Conservation (phyloP, 2,329 filamentous ascomycete species). For the Colletotrichum noveboracense region DNA sequence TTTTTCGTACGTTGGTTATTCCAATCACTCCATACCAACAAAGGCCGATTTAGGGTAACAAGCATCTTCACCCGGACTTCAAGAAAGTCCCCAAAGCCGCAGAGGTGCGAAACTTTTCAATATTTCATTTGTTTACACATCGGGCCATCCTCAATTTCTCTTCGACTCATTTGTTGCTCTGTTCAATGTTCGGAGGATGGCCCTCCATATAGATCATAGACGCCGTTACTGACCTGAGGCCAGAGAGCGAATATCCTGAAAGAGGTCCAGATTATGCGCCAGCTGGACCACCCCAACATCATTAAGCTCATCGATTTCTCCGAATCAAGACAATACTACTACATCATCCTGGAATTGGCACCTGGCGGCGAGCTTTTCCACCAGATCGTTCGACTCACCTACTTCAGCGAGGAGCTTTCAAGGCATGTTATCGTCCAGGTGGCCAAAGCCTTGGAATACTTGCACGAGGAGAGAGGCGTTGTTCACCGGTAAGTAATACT, state of each 20-base stretch:
- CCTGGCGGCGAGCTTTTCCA: constrained; percentile 97
- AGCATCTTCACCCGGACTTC: constrained; percentile 95
- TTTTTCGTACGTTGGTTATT: constrained; percentile 26
- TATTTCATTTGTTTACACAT: constrained; percentile 35
- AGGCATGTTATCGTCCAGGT: constrained; percentile 95
- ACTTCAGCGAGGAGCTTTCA: constrained; percentile 95
- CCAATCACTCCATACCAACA: constrained; percentile 54
- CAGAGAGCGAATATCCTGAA: constrained; percentile 97
- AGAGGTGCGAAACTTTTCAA: constrained; percentile 79
- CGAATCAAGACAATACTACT: constrained; percentile 95
- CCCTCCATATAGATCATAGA: neutral
- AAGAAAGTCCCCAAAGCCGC: constrained; percentile 93
- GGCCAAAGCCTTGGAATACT: constrained; percentile 89
- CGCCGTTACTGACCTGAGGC: constrained; percentile 30
- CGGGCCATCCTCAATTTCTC: constrained; percentile 29
- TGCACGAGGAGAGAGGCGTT: constrained; percentile 93
- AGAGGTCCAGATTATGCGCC: constrained; percentile 98
- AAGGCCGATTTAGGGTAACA: constrained; percentile 74
- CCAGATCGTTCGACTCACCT: constrained; percentile 96
- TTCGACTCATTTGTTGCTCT: constrained; percentile 30
- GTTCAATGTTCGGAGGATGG: constrained; percentile 23
- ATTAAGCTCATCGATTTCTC: constrained; percentile 92
- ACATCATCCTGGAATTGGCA: constrained; percentile 93
- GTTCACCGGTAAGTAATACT: constrained; percentile 82
- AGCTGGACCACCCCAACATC: constrained; percentile 95